Base-by-base conservation (phyloP, 768 basidiomycete species). In the Filobasidium floriforme region DNA sequence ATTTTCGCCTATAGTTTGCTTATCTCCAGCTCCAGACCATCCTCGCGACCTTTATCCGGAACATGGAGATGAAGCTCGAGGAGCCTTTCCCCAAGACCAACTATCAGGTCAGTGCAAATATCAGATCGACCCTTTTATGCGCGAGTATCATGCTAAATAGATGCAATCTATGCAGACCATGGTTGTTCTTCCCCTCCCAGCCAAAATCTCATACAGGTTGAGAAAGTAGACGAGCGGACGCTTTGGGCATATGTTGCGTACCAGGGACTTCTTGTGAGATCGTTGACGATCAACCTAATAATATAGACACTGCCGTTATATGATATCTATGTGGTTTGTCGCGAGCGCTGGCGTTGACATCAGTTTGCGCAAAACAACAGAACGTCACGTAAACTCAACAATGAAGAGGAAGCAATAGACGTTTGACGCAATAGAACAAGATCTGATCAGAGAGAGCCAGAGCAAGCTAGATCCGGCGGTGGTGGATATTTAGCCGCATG, bases 11-110 rank as follows among this genome's bases (percentile, higher is more conserved):
- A 22, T 73, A 92, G 86, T 98, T 98, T 75, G 96, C 96, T 28
- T 93, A 96, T 79, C 81, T 97, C 68, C 96, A 99, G 80, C 80
- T 98, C 11, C 89, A 91, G 43, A 86, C 87, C 7, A 83, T 98
- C 77, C 81, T 98, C 71, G 78, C 86, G 5, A 89, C 88, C 14
- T 75, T 98, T 67, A 81, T 97, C 59, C 86, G 92, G 61, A 81
- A 84, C 65, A 80, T 90, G 63, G 89, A 91, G 77, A 71, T 97
- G 73, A 84, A 82, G 57, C 81, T 96, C 55, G 86, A 87, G 61
- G 76, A 79, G 61, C 76, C 80, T 22, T 82, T 99, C 64, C 93
- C 94, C 5, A 82, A 82, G 49, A 85, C 92, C 68, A 92, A 98
- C 80, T 99, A 92, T 80, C 88, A 90, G 73, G 92, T 92, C 80